These are phyloP conservation scores for Sclerotinia subarctica DNA, from an alignment of 2,329 filamentous ascomycete genomes.

Conservation along the genomic window DNA sequence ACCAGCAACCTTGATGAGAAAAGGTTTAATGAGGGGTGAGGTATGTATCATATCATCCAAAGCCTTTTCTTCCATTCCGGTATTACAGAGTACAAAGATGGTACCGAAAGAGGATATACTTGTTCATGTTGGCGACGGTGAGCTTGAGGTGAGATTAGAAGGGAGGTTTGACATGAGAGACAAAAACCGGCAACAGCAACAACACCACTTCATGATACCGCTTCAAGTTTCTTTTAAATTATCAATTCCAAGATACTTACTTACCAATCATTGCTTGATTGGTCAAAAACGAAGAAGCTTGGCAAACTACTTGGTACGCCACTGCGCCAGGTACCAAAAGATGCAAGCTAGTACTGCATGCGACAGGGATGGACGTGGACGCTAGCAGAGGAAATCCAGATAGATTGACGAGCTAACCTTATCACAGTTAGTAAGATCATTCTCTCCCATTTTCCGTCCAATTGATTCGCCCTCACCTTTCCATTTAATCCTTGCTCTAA, in stretches of 20 bases:
- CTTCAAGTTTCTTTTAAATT: too few species aligned
- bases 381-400: not conserved
- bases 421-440: not conserved
- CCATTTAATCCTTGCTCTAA: not conserved
- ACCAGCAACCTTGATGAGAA: too few species aligned
- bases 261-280: not conserved
- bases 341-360: not conserved
- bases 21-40: not conserved
- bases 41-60: not conserved
- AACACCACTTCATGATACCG: not conserved
- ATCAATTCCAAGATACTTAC: too few species aligned
- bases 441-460: too few species aligned
- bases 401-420: not conserved
- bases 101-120: not conserved
- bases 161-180: not conserved
- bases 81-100: not conserved
- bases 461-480: not conserved
- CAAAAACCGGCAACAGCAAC: not conserved
- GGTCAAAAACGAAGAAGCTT: not conserved
- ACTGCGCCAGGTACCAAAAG: not conserved
- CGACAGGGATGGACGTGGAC: not conserved
- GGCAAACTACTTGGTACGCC: not conserved
- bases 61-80: not conserved
- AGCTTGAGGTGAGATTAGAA: not conserved
- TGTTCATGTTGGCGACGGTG: not conserved